Percentiles rank a stretch among this genome's conserved stretches.
These are phyloP conservation scores for Neoboletus subvelutipes DNA, from an alignment of 768 basidiomycete species.

Conservation along the genomic window DNA sequence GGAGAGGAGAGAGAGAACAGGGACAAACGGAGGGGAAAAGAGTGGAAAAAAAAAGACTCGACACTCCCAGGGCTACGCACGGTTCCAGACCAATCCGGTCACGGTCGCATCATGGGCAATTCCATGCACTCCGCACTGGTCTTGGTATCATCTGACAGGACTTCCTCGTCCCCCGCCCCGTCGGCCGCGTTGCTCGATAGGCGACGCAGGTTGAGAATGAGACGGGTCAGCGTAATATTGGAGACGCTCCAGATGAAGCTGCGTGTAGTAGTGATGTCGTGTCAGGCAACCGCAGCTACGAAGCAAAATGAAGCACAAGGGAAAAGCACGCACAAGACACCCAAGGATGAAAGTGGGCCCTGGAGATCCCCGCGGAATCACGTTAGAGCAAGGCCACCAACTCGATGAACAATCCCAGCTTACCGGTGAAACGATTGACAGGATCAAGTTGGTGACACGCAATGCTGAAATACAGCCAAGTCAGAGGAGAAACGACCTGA, in stretches of 20 bases:
- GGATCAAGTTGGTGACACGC: conserved; percentile 22
- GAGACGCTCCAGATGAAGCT: conserved; percentile 39
- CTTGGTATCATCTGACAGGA: not conserved
- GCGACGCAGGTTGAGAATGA: conserved; percentile 36
- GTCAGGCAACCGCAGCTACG: not conserved
- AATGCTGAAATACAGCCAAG: conserved; percentile 10
- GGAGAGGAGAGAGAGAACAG: not conserved
- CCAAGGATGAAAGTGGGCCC: conserved; percentile 20
- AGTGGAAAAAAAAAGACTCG: not conserved
- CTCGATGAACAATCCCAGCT: not conserved
- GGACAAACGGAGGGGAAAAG: not conserved
- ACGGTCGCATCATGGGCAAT: conserved; percentile 1
- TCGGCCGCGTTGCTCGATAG: not conserved
- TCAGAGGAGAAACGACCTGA: not conserved
- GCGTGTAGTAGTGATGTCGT: not conserved
- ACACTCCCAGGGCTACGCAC: not conserved
- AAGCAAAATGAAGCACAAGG: not conserved
- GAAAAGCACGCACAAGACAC: conserved; percentile 19
- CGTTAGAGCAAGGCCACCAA: not conserved
- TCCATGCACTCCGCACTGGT: conserved; percentile 4
- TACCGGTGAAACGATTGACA: conserved; percentile 25
- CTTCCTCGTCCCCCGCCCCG: not conserved
- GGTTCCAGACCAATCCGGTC: not conserved
- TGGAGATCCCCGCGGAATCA: conserved; percentile 1
- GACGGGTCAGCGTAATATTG: conserved; percentile 33